Percentiles rank a stretch among this genome's conserved stretches.
Evolutionary conservation across 495 filamentous ascomycete genomes (phyloP).

Genomic region (Ascodesmis nigricans): DNA sequence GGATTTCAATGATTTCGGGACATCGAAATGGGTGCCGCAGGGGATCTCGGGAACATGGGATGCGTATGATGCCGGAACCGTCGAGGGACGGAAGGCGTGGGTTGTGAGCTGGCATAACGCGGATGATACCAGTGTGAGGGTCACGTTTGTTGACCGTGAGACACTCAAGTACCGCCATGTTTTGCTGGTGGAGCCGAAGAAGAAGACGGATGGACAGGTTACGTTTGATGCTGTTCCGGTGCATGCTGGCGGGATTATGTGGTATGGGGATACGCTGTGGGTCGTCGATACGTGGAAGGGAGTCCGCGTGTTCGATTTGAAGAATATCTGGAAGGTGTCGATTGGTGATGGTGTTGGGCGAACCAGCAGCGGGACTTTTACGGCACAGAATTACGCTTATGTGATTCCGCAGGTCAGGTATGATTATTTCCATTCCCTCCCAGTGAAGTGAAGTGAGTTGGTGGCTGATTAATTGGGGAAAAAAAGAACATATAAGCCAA

Average conservation of each 20-base stretch:
- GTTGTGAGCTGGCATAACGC: slow-evolving; percentile 25
- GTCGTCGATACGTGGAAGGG: slow-evolving; percentile 23
- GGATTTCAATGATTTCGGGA: slow-evolving; percentile 23
- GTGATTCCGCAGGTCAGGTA: slow-evolving; percentile 10
- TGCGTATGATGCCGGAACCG: slow-evolving; percentile 20
- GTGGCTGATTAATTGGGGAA: slow-evolving; percentile 8
- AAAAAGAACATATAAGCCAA: slow-evolving; percentile 2
- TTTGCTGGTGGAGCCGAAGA: slow-evolving; percentile 22
- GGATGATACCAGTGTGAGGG: slow-evolving; percentile 20
- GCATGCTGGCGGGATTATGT: slow-evolving; percentile 23
- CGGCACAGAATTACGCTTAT: slow-evolving; percentile 22
- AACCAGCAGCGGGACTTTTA: slow-evolving; percentile 15
- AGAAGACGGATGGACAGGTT: slow-evolving; percentile 11
- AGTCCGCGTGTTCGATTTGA: slow-evolving; percentile 22
- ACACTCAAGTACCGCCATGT: slow-evolving; percentile 27
- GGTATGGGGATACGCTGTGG: slow-evolving; percentile 23
- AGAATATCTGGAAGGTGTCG: slow-evolving; percentile 22
- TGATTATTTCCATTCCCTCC: slow-evolving; percentile 8
- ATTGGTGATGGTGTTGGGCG: slow-evolving; percentile 19
- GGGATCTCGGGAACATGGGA: slow-evolving; percentile 25
- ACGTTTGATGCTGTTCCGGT: slow-evolving; percentile 18
- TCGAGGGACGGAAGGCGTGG: slow-evolving; percentile 23
- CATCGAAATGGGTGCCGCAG: slow-evolving; percentile 24
- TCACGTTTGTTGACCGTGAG: slow-evolving; percentile 23
- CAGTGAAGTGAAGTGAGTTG: no score